Evolutionary conservation across 1,139 yeast genomes (phyloP), one percentile per base, ranked within the genome.

Genomic region (Komagataea norvegica): DNA sequence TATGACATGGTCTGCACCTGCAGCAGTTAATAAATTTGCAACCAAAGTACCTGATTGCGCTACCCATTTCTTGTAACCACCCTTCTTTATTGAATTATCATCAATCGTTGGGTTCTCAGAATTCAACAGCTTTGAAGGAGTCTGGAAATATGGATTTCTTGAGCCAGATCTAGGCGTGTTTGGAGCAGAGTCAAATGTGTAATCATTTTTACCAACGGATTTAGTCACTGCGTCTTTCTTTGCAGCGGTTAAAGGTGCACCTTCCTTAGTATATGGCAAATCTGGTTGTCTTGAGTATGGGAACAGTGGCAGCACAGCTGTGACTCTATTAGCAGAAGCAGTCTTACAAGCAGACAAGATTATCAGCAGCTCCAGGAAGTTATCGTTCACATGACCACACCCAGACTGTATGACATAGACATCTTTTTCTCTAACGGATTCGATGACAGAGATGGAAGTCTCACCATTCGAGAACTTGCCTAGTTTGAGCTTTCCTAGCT

Each of bases 241-340:
- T 4, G 20, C 22, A 9, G 34, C 18, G 24, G 25, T 29, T 11
- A 29, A 14, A 25, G 86, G 85, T 1, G 91, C 85, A 17, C 82
- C 82, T 34, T 67, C 65, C 51, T 72, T 74, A 31, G 85, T 77
- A 55, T 82, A 85, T n/a, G 96, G 96, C 29, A 86, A 79, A 61
- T 89, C 97, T 3, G 96, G 95, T 62, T 93, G 99, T 56, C 99
- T 72, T 1, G 96, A 85, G 60, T 93, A 93, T 17, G 97, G 96
- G 60, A 93, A 91, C 46, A 87, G 70, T 6, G 99, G 98, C 61
- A 91, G 68, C 25, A 93, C 96, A 0, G 95, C 97, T 3, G 96
- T 89, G 29, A 89, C 95, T 48, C 94, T 73, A 45, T 77, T 80
- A 11, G 98, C 97, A 49, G 95, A 83, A 3, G 98, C 96, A 22